Evolutionary conservation across 306 rosid genomes (phyloP).

Genomic region (Crotalaria pallida): DNA sequence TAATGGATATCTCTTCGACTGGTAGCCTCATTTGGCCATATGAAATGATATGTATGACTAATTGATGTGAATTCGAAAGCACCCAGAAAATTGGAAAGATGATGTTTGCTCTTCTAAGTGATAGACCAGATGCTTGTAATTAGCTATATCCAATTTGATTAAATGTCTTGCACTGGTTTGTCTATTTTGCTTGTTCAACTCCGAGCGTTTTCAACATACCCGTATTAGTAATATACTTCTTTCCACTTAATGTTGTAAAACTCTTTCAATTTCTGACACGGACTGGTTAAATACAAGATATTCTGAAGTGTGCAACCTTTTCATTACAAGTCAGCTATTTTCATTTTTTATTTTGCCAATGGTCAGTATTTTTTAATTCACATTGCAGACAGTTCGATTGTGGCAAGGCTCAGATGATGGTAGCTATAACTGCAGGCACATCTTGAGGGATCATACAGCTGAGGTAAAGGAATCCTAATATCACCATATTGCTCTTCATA

Average conservation of each 20-base stretch:
- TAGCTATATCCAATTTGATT: constrained; percentile 6
- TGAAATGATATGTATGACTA: not conserved
- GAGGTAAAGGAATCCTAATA: constrained; percentile 49
- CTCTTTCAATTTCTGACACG: not conserved
- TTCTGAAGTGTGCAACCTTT: not conserved
- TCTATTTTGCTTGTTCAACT: not conserved
- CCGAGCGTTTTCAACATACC: not conserved
- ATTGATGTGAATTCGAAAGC: not conserved
- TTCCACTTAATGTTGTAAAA: not conserved
- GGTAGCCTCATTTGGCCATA: not conserved
- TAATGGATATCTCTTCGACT: not conserved
- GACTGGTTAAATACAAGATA: not conserved
- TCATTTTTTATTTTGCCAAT: not conserved
- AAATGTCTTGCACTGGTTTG: not conserved
- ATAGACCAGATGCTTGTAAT: not conserved
- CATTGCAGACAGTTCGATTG: constrained; percentile 80
- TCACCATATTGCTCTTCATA: not conserved
- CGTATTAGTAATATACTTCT: not conserved
- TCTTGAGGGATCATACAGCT: constrained; percentile 79
- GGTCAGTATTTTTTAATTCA: constrained; percentile 3
- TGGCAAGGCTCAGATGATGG: constrained; percentile 92
- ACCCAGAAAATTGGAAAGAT: not conserved
- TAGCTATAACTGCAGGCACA: constrained; percentile 64
- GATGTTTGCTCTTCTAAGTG: not conserved
- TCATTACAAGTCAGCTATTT: not conserved